Conservation (phyloP, 192 early-diverging fungal genomes). For the Gorgonomyces haynaldii region DNA sequence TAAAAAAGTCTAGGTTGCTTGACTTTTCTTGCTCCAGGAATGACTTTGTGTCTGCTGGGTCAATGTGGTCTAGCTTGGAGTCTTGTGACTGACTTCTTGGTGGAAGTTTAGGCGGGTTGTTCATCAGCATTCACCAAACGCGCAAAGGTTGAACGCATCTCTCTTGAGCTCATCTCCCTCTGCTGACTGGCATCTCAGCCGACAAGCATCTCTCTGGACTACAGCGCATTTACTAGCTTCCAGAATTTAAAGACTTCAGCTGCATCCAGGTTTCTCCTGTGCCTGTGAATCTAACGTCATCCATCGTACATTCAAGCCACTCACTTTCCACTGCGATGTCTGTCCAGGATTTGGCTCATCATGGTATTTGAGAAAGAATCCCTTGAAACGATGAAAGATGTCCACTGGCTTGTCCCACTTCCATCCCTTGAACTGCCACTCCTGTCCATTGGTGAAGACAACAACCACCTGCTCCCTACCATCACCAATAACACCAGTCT, state of each 20-base stretch:
- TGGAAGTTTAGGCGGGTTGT: background rate
- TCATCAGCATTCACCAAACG: background rate
- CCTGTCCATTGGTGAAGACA: constrained; percentile 80
- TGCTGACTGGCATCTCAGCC: background rate
- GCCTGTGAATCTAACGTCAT: constrained; percentile 23
- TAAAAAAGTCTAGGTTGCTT: no score
- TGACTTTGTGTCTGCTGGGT: no score
- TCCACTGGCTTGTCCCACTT: constrained; percentile 72
- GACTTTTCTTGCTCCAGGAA: no score
- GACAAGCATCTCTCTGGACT: background rate
- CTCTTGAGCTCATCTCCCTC: background rate
- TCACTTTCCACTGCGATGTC: constrained; percentile 35
- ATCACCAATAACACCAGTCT: constrained; percentile 55
- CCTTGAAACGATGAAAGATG: constrained; percentile 60
- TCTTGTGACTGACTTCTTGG: no score
- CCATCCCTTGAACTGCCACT: constrained; percentile 94
- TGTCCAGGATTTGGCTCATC: constrained; percentile 33
- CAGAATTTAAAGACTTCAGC: constrained; percentile 41
- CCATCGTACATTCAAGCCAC: constrained; percentile 9
- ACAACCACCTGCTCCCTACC: constrained; percentile 60
- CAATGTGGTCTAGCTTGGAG: no score
- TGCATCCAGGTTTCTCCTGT: constrained; percentile 32
- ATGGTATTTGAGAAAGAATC: constrained; percentile 39
- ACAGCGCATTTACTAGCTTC: constrained; percentile 25
- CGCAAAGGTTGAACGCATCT: background rate